These are phyloP conservation scores for Phalaenopsis hybrid DNA, from an alignment of 116 monocot genomes.

Conservation along the genomic window DNA sequence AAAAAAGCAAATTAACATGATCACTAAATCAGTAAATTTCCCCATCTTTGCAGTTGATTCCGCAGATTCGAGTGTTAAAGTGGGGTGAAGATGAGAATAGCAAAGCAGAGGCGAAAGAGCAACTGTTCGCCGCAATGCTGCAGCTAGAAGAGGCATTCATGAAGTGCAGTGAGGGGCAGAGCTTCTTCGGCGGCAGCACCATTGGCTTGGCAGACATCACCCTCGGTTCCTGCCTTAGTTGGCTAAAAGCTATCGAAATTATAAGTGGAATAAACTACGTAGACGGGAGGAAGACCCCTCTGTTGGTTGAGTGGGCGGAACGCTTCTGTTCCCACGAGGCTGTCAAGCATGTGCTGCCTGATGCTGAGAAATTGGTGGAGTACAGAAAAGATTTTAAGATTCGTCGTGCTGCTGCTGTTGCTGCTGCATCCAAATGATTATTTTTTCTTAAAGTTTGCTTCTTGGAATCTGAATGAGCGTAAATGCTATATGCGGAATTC, in stretches of 20 bases:
- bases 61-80: too few species aligned
- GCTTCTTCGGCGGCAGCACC: background rate
- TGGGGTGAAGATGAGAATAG: background rate
- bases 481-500: too few species aligned
- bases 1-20: too few species aligned
- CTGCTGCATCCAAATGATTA: too few species aligned
- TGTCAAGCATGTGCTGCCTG: background rate
- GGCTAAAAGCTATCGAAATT: background rate
- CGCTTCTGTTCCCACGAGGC: background rate
- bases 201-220: background rate
- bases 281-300: background rate
- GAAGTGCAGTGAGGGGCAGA: background rate
- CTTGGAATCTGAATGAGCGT: too few species aligned
- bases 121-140: background rate
- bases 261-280: background rate
- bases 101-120: background rate
- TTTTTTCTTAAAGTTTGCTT: too few species aligned
- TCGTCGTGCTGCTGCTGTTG: background rate
- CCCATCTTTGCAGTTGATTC: too few species aligned
- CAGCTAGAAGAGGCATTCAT: background rate
- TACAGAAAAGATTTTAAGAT: background rate
- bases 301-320: background rate
- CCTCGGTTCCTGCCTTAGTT: background rate
- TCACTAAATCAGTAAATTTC: too few species aligned
- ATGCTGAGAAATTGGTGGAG: background rate